Conservation (phyloP, 495 filamentous ascomycete genomes). For the Penicillium verhagenii region DNA sequence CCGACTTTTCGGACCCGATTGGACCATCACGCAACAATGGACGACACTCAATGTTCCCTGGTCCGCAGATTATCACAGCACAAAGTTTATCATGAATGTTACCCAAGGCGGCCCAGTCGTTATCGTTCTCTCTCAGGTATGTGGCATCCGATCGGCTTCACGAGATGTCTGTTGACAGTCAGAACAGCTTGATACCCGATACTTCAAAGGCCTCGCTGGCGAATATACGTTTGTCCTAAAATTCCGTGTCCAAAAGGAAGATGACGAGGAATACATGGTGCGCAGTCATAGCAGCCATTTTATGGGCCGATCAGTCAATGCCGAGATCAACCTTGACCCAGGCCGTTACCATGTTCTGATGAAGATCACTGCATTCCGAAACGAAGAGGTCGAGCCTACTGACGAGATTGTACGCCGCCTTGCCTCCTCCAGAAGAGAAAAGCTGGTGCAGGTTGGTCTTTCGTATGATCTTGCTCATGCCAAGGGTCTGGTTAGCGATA, state of each 20-base stretch:
- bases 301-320: constrained; percentile 75
- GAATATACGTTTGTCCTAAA: constrained; percentile 75
- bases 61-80: constrained; percentile 80
- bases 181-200: constrained; percentile 69
- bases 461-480: constrained; percentile 84
- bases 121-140: constrained; percentile 71
- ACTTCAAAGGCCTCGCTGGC: constrained; percentile 81
- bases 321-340: constrained; percentile 77
- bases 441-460: constrained; percentile 76
- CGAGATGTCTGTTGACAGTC: constrained; percentile 2
- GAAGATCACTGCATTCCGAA: constrained; percentile 70
- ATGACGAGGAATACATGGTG: constrained; percentile 80
- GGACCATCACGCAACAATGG: constrained; percentile 84
- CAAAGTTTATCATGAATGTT: constrained; percentile 73
- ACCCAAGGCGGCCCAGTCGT: constrained; percentile 67
- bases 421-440: constrained; percentile 66
- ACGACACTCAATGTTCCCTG: constrained; percentile 81
- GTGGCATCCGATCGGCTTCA: neutral
- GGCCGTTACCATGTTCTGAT: constrained; percentile 79
- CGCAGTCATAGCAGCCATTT: constrained; percentile 69
- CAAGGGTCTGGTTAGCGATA: constrained; percentile 67
- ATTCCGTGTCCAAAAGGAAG: constrained; percentile 80
- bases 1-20: constrained; percentile 80
- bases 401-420: constrained; percentile 67
- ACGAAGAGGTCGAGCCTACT: constrained; percentile 48